phyloP scores from a whole-genome alignment of 768 basidiomycete species.

The Coprinellus micaceus region DNA sequence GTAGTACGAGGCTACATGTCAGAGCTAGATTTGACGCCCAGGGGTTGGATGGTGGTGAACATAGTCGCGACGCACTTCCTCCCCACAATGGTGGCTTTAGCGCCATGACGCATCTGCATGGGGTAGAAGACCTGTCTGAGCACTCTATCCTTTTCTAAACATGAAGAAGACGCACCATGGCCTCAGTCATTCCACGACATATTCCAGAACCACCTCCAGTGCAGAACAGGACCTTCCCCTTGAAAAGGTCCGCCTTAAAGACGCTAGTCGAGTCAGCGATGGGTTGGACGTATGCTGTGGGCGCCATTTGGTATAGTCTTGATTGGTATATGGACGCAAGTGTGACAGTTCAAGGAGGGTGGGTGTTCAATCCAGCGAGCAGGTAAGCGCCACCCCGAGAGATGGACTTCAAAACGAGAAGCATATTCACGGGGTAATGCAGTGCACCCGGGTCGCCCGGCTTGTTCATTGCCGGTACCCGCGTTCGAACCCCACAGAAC shows the following conservation, averaged over 20 bases:
- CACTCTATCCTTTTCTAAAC: conserved; percentile 6
- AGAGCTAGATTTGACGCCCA: neutral
- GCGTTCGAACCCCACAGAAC: neutral
- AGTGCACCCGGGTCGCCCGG: neutral
- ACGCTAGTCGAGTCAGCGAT: conserved; percentile 51
- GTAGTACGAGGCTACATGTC: conserved; percentile 4
- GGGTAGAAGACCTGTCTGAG: neutral
- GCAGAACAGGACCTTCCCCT: conserved; percentile 86
- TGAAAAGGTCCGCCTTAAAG: conserved; percentile 81
- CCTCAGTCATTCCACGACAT: conserved; percentile 83
- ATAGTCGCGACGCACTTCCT: conserved; percentile 72
- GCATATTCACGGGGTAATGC: neutral
- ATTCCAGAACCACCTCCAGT: conserved; percentile 94
- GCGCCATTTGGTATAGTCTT: conserved; percentile 32
- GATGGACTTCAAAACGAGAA: neutral
- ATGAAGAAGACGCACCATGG: conserved; percentile 51
- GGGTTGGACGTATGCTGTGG: conserved; percentile 40
- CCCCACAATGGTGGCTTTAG: conserved; percentile 77
- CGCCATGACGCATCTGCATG: conserved; percentile 77
- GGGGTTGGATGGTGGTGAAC: neutral
- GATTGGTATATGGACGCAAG: neutral
- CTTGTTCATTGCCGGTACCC: neutral
- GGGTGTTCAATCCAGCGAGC: too few species aligned
- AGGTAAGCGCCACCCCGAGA: neutral
- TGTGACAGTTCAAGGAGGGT: neutral